Base-by-base conservation (phyloP, 1,284 basidiomycete species). In the Boletus sp. region DNA sequence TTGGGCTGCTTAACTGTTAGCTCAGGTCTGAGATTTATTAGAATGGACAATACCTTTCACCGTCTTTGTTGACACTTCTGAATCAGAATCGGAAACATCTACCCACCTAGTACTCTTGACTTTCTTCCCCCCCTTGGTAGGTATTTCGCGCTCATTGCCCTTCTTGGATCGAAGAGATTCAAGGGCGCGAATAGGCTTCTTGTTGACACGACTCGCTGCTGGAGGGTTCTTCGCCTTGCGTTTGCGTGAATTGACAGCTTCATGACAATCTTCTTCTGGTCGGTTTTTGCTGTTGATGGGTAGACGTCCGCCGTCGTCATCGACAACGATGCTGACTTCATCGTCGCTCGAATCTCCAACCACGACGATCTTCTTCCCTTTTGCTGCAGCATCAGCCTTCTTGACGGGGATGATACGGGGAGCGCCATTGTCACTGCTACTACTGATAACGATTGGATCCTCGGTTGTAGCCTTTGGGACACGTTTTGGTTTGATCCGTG, bases 401-500 rank as follows among this genome's bases (percentile, higher is more conserved):
- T 46, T 60, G 13, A 50, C 33, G 21, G 49, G 59, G 25, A 59
- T 38, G 7, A 52, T 6, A 44, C 13, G 23, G 19, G 57, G 35
- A 23, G n/a, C 25, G 11, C 38, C 23, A 17, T 59, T 33, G 6
- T 58, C 51, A 51, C 52, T 48, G 31, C 49, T 31, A 38, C 58
- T 11, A 11, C 40, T 43, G 10, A 25, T 58, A 23, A 54, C 44
- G 30, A 54, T 58, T 2, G 51, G 49, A n/a, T 61, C 52, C 2
- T n/a, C 16, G 7, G 14, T 1, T 3, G 52, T 54, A 1, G 47
- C 37, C 25, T 60, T 31, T 16, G 38, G 13, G 1, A 28, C n/a
- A 5, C 6, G 37, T 40, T 59, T 59, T 31, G 35, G 56, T 23
- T 48, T 58, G 47, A 63, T 52, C 27, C 40, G 19, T 2, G 50